A percentile compares a stretch with the other conserved stretches of the same genome.
These are phyloP conservation scores for Rhizopus sp. DNA, from an alignment of 371 early-diverging fungal species.

Conservation along the genomic window DNA sequence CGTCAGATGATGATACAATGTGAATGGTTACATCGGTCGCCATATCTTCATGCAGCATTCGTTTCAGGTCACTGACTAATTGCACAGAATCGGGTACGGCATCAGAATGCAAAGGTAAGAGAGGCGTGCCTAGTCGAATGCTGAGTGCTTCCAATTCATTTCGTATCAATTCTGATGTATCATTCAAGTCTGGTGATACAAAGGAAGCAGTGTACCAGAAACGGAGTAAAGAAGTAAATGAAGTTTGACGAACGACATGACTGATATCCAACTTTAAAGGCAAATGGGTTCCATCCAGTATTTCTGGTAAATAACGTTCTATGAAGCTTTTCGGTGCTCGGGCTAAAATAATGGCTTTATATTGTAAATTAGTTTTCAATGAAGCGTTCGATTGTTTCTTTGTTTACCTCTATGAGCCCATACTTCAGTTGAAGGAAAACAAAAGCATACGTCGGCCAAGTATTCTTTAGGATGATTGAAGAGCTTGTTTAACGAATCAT, in stretches of 20 bases:
- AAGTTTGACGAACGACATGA: conserved; percentile 19
- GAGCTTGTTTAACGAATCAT: conserved; percentile 32
- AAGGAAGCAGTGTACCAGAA: conserved; percentile 50
- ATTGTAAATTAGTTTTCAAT: neutral
- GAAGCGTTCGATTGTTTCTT: neutral
- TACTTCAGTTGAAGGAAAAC: conserved; percentile 26
- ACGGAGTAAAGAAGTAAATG: conserved; percentile 30
- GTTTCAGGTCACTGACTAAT: conserved; percentile 29
- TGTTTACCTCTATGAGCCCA: conserved; percentile 49
- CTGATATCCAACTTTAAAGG: conserved; percentile 22
- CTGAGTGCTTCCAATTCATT: conserved; percentile 14
- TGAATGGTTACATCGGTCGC: conserved; percentile 32
- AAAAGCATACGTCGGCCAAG: conserved; percentile 45
- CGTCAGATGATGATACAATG: conserved; percentile 19
- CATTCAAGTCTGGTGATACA: conserved; percentile 21
- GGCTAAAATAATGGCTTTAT: conserved; percentile 21
- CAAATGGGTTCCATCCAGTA: conserved; percentile 2
- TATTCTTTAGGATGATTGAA: conserved; percentile 41
- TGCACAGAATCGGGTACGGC: conserved; percentile 21
- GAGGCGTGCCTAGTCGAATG: conserved; percentile 18
- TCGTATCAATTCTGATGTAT: conserved; percentile 7
- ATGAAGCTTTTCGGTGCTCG: conserved; percentile 22
- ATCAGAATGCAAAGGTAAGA: conserved; percentile 19
- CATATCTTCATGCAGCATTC: conserved; percentile 27
- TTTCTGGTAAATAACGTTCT: conserved; percentile 21